These are phyloP conservation scores for Colletotrichum sp. DNA, from an alignment of 2,329 filamentous ascomycete species.

Conservation along the genomic window DNA sequence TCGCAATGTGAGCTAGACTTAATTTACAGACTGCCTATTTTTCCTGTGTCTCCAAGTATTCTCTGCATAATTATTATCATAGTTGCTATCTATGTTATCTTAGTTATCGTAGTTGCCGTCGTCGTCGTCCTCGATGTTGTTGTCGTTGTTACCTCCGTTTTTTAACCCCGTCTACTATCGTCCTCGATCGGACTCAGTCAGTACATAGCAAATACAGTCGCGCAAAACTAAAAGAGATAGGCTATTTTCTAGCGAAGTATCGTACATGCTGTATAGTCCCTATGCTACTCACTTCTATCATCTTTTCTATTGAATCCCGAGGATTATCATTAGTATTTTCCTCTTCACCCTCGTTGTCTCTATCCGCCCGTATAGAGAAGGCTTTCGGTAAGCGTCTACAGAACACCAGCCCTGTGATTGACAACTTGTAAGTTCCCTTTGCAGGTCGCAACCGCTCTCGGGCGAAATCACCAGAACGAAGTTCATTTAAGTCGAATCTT, in stretches of 20 bases:
- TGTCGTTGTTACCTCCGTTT: neutral
- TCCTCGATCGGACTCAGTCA: neutral
- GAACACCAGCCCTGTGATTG: neutral
- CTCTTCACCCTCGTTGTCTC: neutral
- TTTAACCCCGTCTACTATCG: neutral
- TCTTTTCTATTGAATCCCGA: neutral
- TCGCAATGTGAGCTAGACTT: neutral
- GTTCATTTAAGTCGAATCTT: neutral
- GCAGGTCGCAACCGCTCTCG: neutral
- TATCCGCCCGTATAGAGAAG: neutral
- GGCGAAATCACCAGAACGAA: neutral
- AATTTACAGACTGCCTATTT: neutral
- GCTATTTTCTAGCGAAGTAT: neutral
- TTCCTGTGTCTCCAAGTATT: neutral
- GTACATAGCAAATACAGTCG: neutral
- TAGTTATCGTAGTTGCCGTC: neutral
- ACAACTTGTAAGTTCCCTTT: neutral
- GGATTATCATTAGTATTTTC: neutral
- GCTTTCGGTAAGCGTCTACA: fast-evolving
- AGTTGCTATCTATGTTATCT: neutral
- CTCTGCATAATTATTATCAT: neutral
- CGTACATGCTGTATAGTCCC: neutral
- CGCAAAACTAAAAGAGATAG: conserved; percentile 3
- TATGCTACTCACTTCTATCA: neutral
- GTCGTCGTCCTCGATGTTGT: neutral